A percentile compares a stretch with the other conserved stretches of the same genome.
These are phyloP conservation scores for Trichoderma sp. DNA, from an alignment of 2,329 filamentous ascomycete genomes.

Conservation along the genomic window DNA sequence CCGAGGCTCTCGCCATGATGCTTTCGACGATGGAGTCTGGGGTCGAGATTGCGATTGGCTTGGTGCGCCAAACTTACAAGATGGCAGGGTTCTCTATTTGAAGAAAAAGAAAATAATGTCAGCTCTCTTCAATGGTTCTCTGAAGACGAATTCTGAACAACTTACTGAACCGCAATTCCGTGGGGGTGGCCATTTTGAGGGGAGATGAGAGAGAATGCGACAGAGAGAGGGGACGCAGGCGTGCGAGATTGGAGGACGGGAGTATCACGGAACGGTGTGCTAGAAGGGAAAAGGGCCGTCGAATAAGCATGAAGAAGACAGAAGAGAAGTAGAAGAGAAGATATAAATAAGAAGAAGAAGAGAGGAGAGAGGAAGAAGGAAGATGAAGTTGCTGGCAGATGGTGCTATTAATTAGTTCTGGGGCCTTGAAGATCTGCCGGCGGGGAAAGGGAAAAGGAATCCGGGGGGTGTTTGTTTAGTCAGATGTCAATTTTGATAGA, in stretches of 20 bases:
- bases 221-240: background rate
- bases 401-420: background rate
- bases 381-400: background rate
- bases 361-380: background rate
- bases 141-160: background rate
- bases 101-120: background rate
- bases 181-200: background rate
- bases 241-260: background rate
- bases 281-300: background rate
- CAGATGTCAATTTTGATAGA: background rate
- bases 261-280: background rate
- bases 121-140: background rate
- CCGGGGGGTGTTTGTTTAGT: background rate
- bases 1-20: background rate
- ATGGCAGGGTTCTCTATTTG: slow-evolving; percentile 49
- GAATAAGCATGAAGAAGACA: background rate
- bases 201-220: background rate
- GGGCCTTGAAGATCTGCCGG: background rate
- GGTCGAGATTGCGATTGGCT: background rate
- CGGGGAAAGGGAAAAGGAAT: background rate
- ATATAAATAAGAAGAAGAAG: background rate
- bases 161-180: slow-evolving; percentile 39
- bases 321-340: too few relatives aligned
- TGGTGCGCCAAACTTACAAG: slow-evolving; percentile 45
- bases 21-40: background rate